Percentiles rank a stretch among this genome's conserved stretches.
phyloP scores from a whole-genome alignment of 2,329 filamentous ascomycete species.

The Teratosphaeria zuluensis region DNA sequence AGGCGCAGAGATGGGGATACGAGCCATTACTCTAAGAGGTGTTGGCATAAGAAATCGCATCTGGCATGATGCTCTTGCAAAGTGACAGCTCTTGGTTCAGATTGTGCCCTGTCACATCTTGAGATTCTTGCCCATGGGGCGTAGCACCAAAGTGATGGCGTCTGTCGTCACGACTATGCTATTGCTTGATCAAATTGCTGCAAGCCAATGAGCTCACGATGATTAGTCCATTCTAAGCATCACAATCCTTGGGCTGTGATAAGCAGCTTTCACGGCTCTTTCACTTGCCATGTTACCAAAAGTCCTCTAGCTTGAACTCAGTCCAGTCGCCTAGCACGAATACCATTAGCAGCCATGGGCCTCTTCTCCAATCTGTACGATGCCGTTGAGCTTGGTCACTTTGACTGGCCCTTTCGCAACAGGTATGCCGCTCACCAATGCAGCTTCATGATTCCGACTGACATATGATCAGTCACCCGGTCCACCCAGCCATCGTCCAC shows the following conservation, averaged over 20 bases:
- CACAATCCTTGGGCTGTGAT: background rate
- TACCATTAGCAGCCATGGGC: background rate
- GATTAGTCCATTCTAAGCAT: background rate
- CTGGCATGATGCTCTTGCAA: too few relatives aligned
- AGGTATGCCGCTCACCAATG: background rate
- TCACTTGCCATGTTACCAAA: background rate
- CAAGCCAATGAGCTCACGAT: background rate
- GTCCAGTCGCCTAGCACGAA: background rate
- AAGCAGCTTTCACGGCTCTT: background rate
- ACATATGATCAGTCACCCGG: background rate
- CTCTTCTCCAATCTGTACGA: conserved; percentile 1
- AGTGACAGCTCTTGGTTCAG: too few relatives aligned
- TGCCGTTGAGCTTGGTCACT: conserved; percentile 2
- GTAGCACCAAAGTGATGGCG: background rate
- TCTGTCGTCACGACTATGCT: background rate
- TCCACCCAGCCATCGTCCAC: conserved; percentile 2
- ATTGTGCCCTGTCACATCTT: too few relatives aligned
- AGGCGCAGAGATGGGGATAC: too few relatives aligned
- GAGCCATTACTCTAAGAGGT: too few relatives aligned
- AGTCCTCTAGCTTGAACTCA: background rate
- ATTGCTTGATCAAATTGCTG: background rate
- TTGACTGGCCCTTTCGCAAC: conserved; percentile 3
- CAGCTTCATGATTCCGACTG: background rate
- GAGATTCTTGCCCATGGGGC: too few relatives aligned
- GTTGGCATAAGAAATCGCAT: too few relatives aligned